A percentile compares a stretch with the other conserved stretches of the same genome.
Evolutionary conservation across 2,329 filamentous ascomycete genomes (phyloP).

Genomic region (Apiospora kogelbergensis): DNA sequence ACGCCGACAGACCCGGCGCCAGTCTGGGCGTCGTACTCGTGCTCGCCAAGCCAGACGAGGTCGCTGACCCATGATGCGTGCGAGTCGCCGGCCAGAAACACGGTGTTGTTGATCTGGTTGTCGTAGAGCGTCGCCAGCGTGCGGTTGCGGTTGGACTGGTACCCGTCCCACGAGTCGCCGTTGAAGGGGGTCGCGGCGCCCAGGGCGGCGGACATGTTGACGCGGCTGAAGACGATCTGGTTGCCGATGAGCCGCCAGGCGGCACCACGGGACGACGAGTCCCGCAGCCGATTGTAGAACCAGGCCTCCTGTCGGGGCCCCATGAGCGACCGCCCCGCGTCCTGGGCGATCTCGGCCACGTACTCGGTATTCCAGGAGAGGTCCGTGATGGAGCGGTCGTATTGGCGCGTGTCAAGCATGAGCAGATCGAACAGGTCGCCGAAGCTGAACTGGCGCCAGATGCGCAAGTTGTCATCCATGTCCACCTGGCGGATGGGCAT

Average conservation of each 20-base stretch:
- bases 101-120: slow-evolving; percentile 64
- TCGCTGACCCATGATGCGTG: slow-evolving; percentile 60
- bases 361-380: slow-evolving; percentile 63
- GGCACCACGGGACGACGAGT: slow-evolving; percentile 60
- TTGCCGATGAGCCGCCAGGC: slow-evolving; percentile 71
- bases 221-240: slow-evolving; percentile 61
- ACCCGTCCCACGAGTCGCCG: slow-evolving; percentile 47
- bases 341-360: slow-evolving; percentile 51
- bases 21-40: slow-evolving; percentile 43
- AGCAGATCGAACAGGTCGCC: slow-evolving; percentile 65
- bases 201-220: slow-evolving; percentile 32
- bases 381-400: slow-evolving; percentile 65
- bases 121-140: slow-evolving; percentile 60
- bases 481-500: slow-evolving; percentile 57
- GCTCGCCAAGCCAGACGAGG: slow-evolving; percentile 46
- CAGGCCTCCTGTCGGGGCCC: slow-evolving; percentile 71
- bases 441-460: slow-evolving; percentile 67
- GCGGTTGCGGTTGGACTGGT: slow-evolving; percentile 60
- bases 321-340: slow-evolving; percentile 69
- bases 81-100: slow-evolving; percentile 61
- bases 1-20: slow-evolving; percentile 48
- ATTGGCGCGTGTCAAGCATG: slow-evolving; percentile 68
- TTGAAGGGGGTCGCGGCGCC: slow-evolving; percentile 42
- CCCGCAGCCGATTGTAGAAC: slow-evolving; percentile 62
- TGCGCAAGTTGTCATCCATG: slow-evolving; percentile 68